These are phyloP conservation scores for Talaromyces amestolkiae DNA, from an alignment of 2,329 filamentous ascomycete species.

Conservation along the genomic window DNA sequence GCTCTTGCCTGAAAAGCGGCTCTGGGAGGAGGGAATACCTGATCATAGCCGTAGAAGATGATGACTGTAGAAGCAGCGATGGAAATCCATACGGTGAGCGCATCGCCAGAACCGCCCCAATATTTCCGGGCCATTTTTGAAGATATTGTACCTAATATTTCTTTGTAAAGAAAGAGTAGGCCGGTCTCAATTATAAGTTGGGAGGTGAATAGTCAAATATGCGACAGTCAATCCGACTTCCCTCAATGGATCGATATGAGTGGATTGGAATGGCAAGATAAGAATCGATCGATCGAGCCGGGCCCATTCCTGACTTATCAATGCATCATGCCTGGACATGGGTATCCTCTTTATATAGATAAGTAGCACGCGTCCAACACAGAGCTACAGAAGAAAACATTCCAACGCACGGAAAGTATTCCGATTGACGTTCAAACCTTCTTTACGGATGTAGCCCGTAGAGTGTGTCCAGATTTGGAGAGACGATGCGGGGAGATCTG, in stretches of 20 bases:
- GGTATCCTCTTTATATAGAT: neutral
- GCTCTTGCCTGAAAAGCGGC: neutral
- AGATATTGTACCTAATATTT: no score
- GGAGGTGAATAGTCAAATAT: neutral
- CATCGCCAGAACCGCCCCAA: constrained; percentile 51
- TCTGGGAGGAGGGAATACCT: constrained; percentile 27
- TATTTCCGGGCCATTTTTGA: constrained; percentile 47
- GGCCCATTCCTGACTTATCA: neutral
- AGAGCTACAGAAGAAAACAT: neutral
- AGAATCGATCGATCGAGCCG: neutral
- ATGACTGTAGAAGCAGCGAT: constrained; percentile 51
- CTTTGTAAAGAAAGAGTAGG: neutral
- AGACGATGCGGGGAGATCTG: neutral
- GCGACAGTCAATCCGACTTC: neutral
- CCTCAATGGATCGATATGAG: neutral
- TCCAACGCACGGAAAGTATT: constrained; percentile 5
- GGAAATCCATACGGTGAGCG: constrained; percentile 54
- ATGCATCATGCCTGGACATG: neutral
- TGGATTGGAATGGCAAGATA: neutral
- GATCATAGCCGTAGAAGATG: constrained; percentile 51
- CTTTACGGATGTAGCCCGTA: neutral
- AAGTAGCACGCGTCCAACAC: neutral
- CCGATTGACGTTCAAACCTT: neutral
- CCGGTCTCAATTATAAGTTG: neutral
- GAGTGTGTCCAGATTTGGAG: neutral